Evolutionary conservation across 1,284 basidiomycete species (phyloP).

Genomic region (Phenoliferia sp.): DNA sequence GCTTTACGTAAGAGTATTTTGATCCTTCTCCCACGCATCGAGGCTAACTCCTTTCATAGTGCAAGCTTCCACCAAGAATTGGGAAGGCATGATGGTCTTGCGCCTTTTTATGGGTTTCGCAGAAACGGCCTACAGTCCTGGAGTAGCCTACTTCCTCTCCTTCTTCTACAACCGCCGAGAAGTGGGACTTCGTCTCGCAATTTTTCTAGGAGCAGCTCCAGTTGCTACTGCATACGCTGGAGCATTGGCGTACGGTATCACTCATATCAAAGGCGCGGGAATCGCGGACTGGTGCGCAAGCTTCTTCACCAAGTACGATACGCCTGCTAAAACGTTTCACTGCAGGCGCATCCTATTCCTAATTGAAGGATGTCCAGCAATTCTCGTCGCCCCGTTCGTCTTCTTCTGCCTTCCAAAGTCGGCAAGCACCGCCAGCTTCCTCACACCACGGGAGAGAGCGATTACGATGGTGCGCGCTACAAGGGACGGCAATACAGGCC

Average conservation of each 20-base stretch:
- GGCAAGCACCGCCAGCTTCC: slow-evolving; percentile 33
- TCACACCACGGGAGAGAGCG: slow-evolving; percentile 32
- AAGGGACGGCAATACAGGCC: slow-evolving; percentile 10
- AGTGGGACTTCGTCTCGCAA: slow-evolving; percentile 37
- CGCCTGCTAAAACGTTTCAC: neutral
- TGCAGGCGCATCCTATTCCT: slow-evolving; percentile 30
- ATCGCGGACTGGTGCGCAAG: slow-evolving; percentile 34
- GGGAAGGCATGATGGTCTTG: slow-evolving; percentile 35
- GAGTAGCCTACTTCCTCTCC: slow-evolving; percentile 33
- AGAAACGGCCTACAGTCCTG: slow-evolving; percentile 38
- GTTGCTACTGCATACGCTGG: slow-evolving; percentile 27
- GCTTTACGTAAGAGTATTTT: neutral
- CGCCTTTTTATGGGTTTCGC: slow-evolving; percentile 36
- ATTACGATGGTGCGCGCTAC: slow-evolving; percentile 36
- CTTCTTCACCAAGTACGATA: neutral
- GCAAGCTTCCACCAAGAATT: slow-evolving; percentile 35
- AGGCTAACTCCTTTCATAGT: slow-evolving; percentile 5
- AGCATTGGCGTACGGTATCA: slow-evolving; percentile 36
- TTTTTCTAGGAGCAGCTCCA: slow-evolving; percentile 19
- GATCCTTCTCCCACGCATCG: neutral
- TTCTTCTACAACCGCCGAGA: slow-evolving; percentile 36
- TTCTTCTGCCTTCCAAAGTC: slow-evolving; percentile 36
- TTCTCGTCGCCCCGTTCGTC: slow-evolving; percentile 33
- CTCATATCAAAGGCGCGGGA: slow-evolving; percentile 27
- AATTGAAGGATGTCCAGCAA: slow-evolving; percentile 38